Evolutionary conservation across 1,139 yeast species (phyloP), one percentile per base, ranked within the genome.

Genomic region (Pneumocystis wakefieldiae): DNA sequence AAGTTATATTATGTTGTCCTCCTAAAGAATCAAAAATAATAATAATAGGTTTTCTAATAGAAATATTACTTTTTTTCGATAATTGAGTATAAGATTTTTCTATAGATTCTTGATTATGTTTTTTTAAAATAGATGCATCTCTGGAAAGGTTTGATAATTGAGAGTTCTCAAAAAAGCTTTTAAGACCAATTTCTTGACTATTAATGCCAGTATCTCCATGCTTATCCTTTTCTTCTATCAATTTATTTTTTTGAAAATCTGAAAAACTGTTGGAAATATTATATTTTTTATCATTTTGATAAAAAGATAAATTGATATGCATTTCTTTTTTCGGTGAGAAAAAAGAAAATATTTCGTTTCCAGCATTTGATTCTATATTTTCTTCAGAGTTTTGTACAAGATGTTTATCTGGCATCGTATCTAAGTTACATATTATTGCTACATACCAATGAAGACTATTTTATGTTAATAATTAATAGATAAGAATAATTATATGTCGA

Each of bases 21-120:
- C 68, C 64, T 80, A 92, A 76, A 0, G 97, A 92, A 71, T 92
- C 98, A 68, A 91, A 79, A 1, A 89, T 81, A 66, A 83, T 83
- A 10, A 90, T 83, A 29, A 80, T 81, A 0, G 83, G 83, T 28
- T 72, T 69, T 62, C 59, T 32, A 17, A 28, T 57, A 58, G 62
- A 7, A 32, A 38, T 14, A 35, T 32, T 14, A 19, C 32, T 19
- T 28, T 62, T 38, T 36, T 42, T 29, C 62, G 35, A 35, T n/a
- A 17, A n/a, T 57, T 7, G 35, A 17, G 61, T 24, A 24, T 62
- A 35, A 19, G 32, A 2, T 29, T 35, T 15, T 57, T 28, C n/a
- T 39, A 17, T 29, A 57, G 17, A 57, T 57, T 71, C 70, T 63
- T 70, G 70, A 14, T 72, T 67, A 29, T 71, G 66, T 4, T 37